Evolutionary conservation across 177 flowering plant genomes (phyloP).

Genomic region (Vitis hybrid): DNA sequence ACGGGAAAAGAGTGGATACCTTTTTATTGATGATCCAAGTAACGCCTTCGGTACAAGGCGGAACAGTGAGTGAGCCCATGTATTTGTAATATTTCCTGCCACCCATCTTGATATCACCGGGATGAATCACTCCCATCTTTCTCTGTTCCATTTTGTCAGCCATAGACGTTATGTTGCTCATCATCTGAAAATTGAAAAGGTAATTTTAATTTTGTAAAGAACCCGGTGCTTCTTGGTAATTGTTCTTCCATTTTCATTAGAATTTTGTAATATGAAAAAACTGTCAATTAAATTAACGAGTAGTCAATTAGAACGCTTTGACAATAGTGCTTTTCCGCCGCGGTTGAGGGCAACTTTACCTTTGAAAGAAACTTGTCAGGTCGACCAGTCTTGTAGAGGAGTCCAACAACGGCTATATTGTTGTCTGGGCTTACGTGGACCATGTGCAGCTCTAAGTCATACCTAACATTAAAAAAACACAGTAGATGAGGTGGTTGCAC

Average conservation of each 20-base stretch:
- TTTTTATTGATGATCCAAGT: slow-evolving; percentile 55
- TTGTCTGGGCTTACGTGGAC: slow-evolving; percentile 46
- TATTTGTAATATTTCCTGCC: slow-evolving; percentile 56
- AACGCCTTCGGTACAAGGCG: slow-evolving; percentile 82
- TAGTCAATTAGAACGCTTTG: too few species aligned
- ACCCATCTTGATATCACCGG: slow-evolving; percentile 37
- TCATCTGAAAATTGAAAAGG: slow-evolving; percentile 31
- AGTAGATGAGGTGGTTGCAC: not conserved
- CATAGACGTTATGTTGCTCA: slow-evolving; percentile 19
- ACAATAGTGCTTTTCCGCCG: too few species aligned
- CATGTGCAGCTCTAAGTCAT: slow-evolving; percentile 60
- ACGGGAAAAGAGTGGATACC: slow-evolving; percentile 24
- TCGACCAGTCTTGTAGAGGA: slow-evolving; percentile 46
- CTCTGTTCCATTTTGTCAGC: slow-evolving; percentile 16
- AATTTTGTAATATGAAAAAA: too few species aligned
- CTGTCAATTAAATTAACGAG: too few species aligned
- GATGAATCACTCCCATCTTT: slow-evolving; percentile 44
- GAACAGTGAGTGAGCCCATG: slow-evolving; percentile 77
- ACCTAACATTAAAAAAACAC: slow-evolving; percentile 28
- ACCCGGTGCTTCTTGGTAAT: not conserved
- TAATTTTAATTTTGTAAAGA: too few species aligned
- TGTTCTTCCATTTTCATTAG: slow-evolving; percentile 4
- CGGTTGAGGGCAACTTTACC: slow-evolving; percentile 23
- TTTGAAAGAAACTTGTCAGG: slow-evolving; percentile 55
- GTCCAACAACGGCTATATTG: slow-evolving; percentile 46